Evolutionary conservation across 2,329 filamentous ascomycete species (phyloP).

Genomic region (Hymenoscyphus scutula): DNA sequence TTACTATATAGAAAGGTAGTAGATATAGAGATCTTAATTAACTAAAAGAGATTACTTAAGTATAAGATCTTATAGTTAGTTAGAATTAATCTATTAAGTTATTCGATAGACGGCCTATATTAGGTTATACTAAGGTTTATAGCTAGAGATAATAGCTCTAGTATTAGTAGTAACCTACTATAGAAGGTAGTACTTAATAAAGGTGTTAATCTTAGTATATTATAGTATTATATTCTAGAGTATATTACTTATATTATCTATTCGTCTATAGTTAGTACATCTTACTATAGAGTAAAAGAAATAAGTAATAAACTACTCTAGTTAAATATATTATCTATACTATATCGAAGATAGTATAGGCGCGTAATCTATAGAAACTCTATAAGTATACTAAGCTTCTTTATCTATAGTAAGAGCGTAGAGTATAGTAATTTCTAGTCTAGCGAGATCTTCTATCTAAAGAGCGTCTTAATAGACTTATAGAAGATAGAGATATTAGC

Average conservation of each 20-base stretch:
- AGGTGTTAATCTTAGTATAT: slow-evolving; percentile 21
- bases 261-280: slow-evolving; percentile 20
- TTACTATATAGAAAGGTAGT: slow-evolving; percentile 17
- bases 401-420: slow-evolving; percentile 25
- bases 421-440: slow-evolving; percentile 18
- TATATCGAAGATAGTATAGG: slow-evolving; percentile 27
- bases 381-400: slow-evolving; percentile 24
- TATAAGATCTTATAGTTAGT: slow-evolving; percentile 22
- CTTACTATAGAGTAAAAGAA: background rate
- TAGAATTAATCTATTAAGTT: slow-evolving; percentile 22
- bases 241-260: slow-evolving; percentile 20
- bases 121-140: slow-evolving; percentile 19
- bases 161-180: slow-evolving; percentile 17
- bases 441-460: slow-evolving; percentile 24
- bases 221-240: slow-evolving; percentile 28
- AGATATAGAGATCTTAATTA: slow-evolving; percentile 21
- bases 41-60: slow-evolving; percentile 21
- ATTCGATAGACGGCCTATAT: slow-evolving; percentile 22
- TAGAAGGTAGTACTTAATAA: no score
- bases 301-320: slow-evolving; percentile 20
- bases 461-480: slow-evolving; percentile 25
- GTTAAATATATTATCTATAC: slow-evolving; percentile 25
- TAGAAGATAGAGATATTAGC: no score
- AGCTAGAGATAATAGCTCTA: slow-evolving; percentile 19
- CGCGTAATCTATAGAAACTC: slow-evolving; percentile 21